Evolutionary conservation across 2,329 filamentous ascomycete species (phyloP), one percentile per base, ranked within the genome.

Genomic region (Biscogniauxia sp.): DNA sequence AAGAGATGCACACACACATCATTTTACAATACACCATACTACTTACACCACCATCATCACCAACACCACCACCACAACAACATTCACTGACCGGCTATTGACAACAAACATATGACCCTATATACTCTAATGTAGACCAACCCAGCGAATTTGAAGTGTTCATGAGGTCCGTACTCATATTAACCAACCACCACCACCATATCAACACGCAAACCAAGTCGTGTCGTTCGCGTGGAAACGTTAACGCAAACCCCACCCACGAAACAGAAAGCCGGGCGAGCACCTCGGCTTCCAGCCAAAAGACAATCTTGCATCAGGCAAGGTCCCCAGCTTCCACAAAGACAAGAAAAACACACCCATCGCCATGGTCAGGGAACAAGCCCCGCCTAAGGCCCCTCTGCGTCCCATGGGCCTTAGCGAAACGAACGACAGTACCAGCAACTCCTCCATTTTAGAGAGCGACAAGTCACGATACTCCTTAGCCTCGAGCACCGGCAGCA

Each of bases 321-420:
- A 71, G 5, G 56, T 60, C 54, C 66, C 70, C n/a, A 56, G 60
- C 53, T 69, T 67, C 51, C 37, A 61, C 54, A 61, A 59, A 28
- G 55, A 50, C 20, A 60, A 63, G 25, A 56, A 57, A 32, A 56
- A 61, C 54, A 62, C 37, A 53, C 55, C 63, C n/a, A 25, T 58
- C 51, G 51, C 57, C 59, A 83, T 82, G 81, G 82, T 77, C 66
- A 80, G 76, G 69, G 82, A 77, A 75, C 79, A 71, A 66, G 80
- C 68, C 69, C 81, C 71, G 61, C 79, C 75, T 63, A 81, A 76
- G 78, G 76, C 68, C 71, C 79, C 74, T 41, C 71, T 69, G 69
- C 79, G 69, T 69, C 75, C 81, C 19, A 71, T 71, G 53, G 70
- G 70, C n/a, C 69, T 69, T 25, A 75, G 71, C 60, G 66, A 71